Evolutionary conservation across 202 grass and related monocot species (phyloP), one percentile per base, ranked within the genome.

Genomic region (Bolboschoenoplectus hybrid): DNA sequence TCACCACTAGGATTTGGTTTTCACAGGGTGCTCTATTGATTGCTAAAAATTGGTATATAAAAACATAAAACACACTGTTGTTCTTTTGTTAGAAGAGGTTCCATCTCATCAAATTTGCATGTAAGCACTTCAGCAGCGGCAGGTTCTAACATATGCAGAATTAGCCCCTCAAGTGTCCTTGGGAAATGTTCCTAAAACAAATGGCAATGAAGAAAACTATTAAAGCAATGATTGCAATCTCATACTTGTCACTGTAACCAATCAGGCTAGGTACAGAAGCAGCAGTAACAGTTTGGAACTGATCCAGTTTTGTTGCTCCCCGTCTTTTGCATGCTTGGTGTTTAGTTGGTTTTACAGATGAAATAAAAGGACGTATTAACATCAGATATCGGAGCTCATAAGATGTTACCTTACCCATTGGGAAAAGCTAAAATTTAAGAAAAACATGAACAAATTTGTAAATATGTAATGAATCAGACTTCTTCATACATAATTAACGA

Each of bases 101-200:
- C 93, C 86, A 96, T 91, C 89, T 92, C 89, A 47, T 98, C 97
- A 60, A 94, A 98, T 87, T 98, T 98, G 32, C 90, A 86, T 83
- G 97, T 96, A 52, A 98, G 89, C 85, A 96, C 83, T 89, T 98
- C 97, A 85, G 97, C 97, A 89, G 91, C 91, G 81, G 86, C 89
- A 81, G 97, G 97, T 76, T 89, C 86, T 85, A 91, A 89, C 83
- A 91, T 82, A 73, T 98, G 91, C 81, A 98, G 82, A 57, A 98
- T 86, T 86, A 98, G 86, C 63, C 85, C 83, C 88, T 96, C 92
- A 88, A 94, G 79, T 71, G 96, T 91, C 85, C 96, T 92, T 64
- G 96, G 97, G 63, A 98, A 98, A 73, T 85, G 82, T 86, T 91
- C 86, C 96, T 98, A 90, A 71, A 87, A 70, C 13, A 74, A 74